Base-by-base conservation (phyloP, 345 rosid species). In the Rhizophora apiculata region DNA sequence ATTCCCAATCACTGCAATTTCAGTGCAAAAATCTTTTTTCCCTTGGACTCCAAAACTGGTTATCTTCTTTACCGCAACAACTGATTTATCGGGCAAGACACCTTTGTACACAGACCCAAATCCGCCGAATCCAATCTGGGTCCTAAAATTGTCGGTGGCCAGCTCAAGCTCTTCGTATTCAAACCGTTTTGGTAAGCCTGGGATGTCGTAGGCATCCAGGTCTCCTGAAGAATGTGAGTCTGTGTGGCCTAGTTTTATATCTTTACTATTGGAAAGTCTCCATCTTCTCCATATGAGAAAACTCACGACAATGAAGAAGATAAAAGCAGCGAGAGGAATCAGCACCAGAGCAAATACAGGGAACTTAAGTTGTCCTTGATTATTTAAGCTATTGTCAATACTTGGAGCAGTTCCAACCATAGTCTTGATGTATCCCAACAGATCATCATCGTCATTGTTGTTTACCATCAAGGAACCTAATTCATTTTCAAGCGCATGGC, bases 171-270 rank as follows among this genome's bases (percentile, higher is more conserved):
- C 78, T 46, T 64, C 73, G 4, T 63, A 68, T 30, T 63, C 73
- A 55, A 62, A 74, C 30, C 78, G 60, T 56, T 74, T 68, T 19
- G 78, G 78, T 51, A 74, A 74, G 7, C 78, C 78, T 15, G 91
- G 98, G 71, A 93, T 87, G 82, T 78, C 79, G 79, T 88, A 87
- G 51, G 81, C 81, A 22, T 87, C 96, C 18, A 86, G 79, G 64
- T 93, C 98, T 63, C 75, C 90, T 1, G 95, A 85, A 66, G 84
- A 86, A 57, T 65, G 61, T 2, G 85, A 81, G 59, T 73, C 75
- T 0, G 21, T 65, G 37, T 63, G 74, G 34, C 78, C 78, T 31
- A 26, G 58, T 83, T 85, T 88, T 46, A 24, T 3, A 66, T 66
- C 82, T 60, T 15, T 61, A 7, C 9, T 54, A 78, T 76, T 82